These are phyloP conservation scores for Microdochium nivale DNA, from an alignment of 2,329 filamentous ascomycete species.

Conservation along the genomic window DNA sequence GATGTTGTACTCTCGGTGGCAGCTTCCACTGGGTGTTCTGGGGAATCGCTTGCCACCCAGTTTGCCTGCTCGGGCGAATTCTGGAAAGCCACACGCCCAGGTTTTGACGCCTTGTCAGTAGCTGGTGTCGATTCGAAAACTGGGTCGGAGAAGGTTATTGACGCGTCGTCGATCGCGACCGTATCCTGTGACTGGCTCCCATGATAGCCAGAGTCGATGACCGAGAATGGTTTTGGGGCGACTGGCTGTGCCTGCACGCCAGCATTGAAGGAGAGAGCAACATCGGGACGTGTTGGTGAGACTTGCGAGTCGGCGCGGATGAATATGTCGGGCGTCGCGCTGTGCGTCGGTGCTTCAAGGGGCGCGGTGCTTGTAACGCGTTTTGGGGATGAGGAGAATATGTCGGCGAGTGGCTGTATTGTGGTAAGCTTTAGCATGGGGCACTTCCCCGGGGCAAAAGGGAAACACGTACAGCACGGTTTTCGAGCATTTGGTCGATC, in stretches of 20 bases:
- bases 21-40: constrained; percentile 10
- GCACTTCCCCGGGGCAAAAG: constrained; percentile 1
- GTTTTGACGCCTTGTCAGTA: constrained; percentile 10
- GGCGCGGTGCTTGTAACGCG: constrained; percentile 24
- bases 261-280: constrained; percentile 1
- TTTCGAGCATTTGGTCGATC: constrained; percentile 39
- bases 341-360: constrained; percentile 22
- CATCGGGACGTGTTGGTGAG: constrained; percentile 15
- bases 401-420: constrained; percentile 48
- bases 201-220: constrained; percentile 63
- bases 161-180: constrained; percentile 27
- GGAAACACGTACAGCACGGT: constrained; percentile 50
- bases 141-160: constrained; percentile 10
- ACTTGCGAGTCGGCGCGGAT: constrained; percentile 44
- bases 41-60: constrained; percentile 4
- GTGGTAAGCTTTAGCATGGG: constrained; percentile 15
- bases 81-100: constrained; percentile 11
- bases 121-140: constrained; percentile 9
- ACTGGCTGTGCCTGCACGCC: background rate
- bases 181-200: constrained; percentile 53
- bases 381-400: constrained; percentile 47
- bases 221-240: constrained; percentile 12
- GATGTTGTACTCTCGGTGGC: constrained; percentile 12
- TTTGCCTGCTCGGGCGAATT: constrained; percentile 7
- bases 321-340: constrained; percentile 48